Evolutionary conservation across 1,139 yeast genomes (phyloP).

Genomic region (Hemisphaericaspora subhashii): DNA sequence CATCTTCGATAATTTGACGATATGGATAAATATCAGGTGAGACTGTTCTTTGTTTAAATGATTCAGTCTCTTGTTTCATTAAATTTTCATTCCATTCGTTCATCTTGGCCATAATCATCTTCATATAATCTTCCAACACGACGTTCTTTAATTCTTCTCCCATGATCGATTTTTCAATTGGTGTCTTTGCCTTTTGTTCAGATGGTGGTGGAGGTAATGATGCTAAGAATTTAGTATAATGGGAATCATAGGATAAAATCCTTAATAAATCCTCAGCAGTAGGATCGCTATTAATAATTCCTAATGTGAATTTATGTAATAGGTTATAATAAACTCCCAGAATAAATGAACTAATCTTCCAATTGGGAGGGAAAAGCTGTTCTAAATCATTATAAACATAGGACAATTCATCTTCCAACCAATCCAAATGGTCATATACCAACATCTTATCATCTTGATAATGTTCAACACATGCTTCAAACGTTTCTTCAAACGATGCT

Average conservation of each 20-base stretch:
- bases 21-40: constrained; percentile 66
- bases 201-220: constrained; percentile 22
- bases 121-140: constrained; percentile 69
- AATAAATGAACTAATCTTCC: constrained; percentile 69
- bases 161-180: constrained; percentile 51
- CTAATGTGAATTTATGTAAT: constrained; percentile 61
- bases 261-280: constrained; percentile 63
- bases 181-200: constrained; percentile 38
- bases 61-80: constrained; percentile 59
- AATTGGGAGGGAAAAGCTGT: constrained; percentile 62
- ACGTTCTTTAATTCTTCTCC: constrained; percentile 70
- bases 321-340: constrained; percentile 70
- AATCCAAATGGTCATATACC: constrained; percentile 70
- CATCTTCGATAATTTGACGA: constrained; percentile 43
- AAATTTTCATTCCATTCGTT: constrained; percentile 79
- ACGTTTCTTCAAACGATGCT: constrained; percentile 63
- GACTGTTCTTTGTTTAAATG: constrained; percentile 58
- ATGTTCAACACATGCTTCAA: constrained; percentile 62
- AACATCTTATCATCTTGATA: constrained; percentile 54
- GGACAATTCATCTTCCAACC: constrained; percentile 81
- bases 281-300: constrained; percentile 69
- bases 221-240: constrained; percentile 47
- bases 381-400: constrained; percentile 61
- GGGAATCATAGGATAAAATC: constrained; percentile 74
- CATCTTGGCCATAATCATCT: constrained; percentile 67